Evolutionary conservation across 169 alveolate genomes (phyloP), one percentile per base, ranked within the genome.

Genomic region (Blepharisma undulans): DNA sequence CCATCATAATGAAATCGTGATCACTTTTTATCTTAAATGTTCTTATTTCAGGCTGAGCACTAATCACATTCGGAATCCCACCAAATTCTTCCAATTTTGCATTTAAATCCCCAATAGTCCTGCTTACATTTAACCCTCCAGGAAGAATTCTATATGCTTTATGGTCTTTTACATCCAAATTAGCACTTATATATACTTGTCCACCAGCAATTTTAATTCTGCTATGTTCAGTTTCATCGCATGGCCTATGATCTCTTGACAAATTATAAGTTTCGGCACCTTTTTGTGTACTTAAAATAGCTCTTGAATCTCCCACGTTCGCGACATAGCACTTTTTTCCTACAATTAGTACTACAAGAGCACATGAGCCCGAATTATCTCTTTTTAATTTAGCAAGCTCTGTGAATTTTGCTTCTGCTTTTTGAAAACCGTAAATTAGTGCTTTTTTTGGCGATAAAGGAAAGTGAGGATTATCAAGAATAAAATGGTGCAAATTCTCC

Each of bases 281-380:
- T 61, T 82, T 27, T 60, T 93, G 90, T 32, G 95, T 87, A 18
- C 94, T 77, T 84, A 97, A 78, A 4, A 98, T 92, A 25, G 98
- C 98, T 77, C 98, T 81, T 76, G 97, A 91, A 92, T 98, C 99
- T 18, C 99, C 99, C 48, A 97, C 96, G 94, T 97, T 97, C 10
- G 97, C 96, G 5, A 92, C 77, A 91, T 96, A 96, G 89, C 97
- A 94, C 4, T 60, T 66, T 76, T 92, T 88, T 29, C 95, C 97
- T 21, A 96, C 89, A 61, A 93, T 89, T 60, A 94, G 25, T 33
- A 86, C 90, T 12, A 93, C 93, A 8, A 93, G 86, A 21, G 97
- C 96, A 84, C 97, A 96, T 2, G 96, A 89, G 0, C 98, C 98
- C 60, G 95, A 81, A 71, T 95, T 81, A 36, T 94, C 97, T 48